Base-by-base conservation (phyloP, 805 yeast species). In the Candida coquimbonensis region DNA sequence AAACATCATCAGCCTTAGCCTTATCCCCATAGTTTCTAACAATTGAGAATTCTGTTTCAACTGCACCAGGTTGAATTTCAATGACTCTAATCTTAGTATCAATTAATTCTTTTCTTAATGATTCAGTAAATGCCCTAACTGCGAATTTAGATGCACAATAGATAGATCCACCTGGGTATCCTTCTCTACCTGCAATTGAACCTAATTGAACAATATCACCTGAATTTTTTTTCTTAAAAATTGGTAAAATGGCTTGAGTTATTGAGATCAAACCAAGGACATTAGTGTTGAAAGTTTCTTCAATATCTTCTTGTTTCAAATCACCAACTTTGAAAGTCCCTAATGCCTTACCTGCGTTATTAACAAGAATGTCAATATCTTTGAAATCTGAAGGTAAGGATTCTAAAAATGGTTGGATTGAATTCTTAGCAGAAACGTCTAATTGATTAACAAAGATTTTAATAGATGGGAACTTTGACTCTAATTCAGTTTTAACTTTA, bases 241-340 rank as follows among this genome's bases (percentile, higher is more conserved):
- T 75, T 36, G 83, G 82, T 39, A 91, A 66, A 25, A 89, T 74
- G 7, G 83, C 80, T 64, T 91, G 96, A 7, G 96, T 89, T 50
- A 90, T 66, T 29, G 83, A 78, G 49, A 90, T 85, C 64, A 90
- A 71, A 4, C 96, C 97, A 47, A 87, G 61, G 3, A 91, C 96
- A 59, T 90, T 91, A 48, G 96, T 88, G 56, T 83, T 74, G 65
- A 87, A 81, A 88, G 88, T 87, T 40, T 74, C 78, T 40, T 74
- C 70, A 40, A 88, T 77, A 59, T 89, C 96, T 6, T 67, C 66
- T n/a, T 72, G 65, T 1, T 65, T 64, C 50, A 91, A 80, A 5
- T 69, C 67, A 14, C 96, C 96, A 45, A 89, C 83, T 45, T 73
- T 72, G 36, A 83, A 96, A 45, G 74, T 69, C 4, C 97, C 97